Base-by-base conservation (phyloP, 2,329 filamentous ascomycete species). In the Cladophialophora carrionii region DNA sequence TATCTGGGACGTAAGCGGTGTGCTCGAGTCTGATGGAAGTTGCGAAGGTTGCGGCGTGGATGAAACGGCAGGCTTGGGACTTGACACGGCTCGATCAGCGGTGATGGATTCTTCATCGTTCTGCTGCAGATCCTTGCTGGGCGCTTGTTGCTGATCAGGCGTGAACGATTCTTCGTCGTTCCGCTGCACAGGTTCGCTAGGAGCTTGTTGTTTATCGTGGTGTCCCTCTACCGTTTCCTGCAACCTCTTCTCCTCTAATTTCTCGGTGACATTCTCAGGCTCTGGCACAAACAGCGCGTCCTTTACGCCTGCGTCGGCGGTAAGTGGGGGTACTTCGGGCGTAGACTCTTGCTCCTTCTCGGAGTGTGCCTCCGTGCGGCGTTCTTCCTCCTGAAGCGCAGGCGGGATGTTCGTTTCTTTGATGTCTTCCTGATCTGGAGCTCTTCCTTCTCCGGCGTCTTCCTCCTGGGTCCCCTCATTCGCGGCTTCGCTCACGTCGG, bases 1-100 rank as follows among this genome's bases (percentile, higher is more conserved):
- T 14, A 61, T 41, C 48, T 62, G 68, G 32, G 61, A 61, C 46
- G 62, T 53, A 55, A 20, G 62, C 14, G 32, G 66, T 57, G 61
- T 61, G 37, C 53, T 55, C 24, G 63, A 41, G 24, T 51, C 52
- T 8, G 55, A 63, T 6, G 37, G 46, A 32, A 57, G 54, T 48
- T 46, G n/a, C n/a, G 58, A 41, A 9, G 31, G 17, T 7, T 24
- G 22, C 43, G 53, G 31, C 17, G 58, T 61, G 22, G 58, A 26
- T 26, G 54, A 53, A 14, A 41, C 8, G n/a, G 46, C 37, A 17
- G 34, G 12, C 20, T 48, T 58, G 22, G 20, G 26, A 26, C 8
- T 32, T 20, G 32, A 22, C 26, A 9, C 26, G 17, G n/a, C 26
- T 20, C 34, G 49, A 17, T 61, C 58, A 34, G 31, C 8, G n/a